phyloP scores from a whole-genome alignment of 768 basidiomycete species.

The Dioszegia hungarica region DNA sequence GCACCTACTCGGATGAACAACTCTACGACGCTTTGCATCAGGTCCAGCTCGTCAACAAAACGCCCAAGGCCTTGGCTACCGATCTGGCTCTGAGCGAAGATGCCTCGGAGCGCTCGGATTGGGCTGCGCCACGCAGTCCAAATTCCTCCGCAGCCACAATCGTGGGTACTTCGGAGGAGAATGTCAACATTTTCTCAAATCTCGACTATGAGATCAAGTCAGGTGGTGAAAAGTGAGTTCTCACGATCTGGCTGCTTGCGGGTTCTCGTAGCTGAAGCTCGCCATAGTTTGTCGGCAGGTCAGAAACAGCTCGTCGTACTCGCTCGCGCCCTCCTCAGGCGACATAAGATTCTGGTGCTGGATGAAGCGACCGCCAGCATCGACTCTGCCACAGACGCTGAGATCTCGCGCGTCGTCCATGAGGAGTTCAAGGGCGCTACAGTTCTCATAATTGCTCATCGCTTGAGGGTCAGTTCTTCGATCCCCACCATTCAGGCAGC shows the following conservation, averaged over 20 bases:
- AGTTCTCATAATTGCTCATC: constrained; percentile 44
- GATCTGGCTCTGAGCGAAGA: too few relatives aligned
- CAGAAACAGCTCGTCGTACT: constrained; percentile 45
- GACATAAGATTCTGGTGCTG: constrained; percentile 37
- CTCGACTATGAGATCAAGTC: constrained; percentile 38
- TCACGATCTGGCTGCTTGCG: neutral
- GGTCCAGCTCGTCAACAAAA: constrained; percentile 28
- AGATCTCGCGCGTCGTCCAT: constrained; percentile 37
- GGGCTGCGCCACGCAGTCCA: neutral
- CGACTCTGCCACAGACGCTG: constrained; percentile 38
- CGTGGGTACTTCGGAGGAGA: neutral
- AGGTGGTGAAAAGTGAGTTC: constrained; percentile 40
- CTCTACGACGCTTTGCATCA: constrained; percentile 39
- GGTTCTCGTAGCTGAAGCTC: neutral
- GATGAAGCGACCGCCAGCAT: constrained; percentile 45
- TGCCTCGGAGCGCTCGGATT: neutral
- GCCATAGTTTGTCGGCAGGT: constrained; percentile 42
- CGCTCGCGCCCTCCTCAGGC: constrained; percentile 38
- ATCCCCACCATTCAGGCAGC: too few relatives aligned
- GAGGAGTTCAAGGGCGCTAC: constrained; percentile 36
- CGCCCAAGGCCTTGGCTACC: too few relatives aligned
- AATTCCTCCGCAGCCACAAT: neutral
- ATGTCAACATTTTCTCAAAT: constrained; percentile 32
- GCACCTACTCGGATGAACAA: constrained; percentile 29
- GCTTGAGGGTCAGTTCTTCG: constrained; percentile 25